Evolutionary conservation across 768 basidiomycete species (phyloP).

Genomic region (Pleurotus ostreatus): DNA sequence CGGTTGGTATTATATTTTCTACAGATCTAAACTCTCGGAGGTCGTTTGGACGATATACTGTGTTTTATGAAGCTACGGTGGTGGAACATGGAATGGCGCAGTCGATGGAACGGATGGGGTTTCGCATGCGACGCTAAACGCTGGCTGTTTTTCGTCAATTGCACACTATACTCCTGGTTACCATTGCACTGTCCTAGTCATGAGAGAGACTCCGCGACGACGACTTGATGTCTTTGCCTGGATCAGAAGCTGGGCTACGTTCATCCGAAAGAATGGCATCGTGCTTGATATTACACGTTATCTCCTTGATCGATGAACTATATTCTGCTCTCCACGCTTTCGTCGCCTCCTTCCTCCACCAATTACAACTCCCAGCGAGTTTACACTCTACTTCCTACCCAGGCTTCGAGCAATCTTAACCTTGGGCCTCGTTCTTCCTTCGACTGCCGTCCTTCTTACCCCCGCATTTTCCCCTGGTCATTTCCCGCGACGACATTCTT

Average conservation of each 20-base stretch:
- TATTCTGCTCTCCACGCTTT: not conserved
- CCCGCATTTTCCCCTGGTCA: not conserved
- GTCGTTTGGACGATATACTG: slow-evolving; percentile 5
- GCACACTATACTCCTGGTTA: slow-evolving; percentile 5
- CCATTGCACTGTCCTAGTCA: slow-evolving; percentile 4
- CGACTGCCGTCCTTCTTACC: not conserved
- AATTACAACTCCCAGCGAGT: slow-evolving; percentile 6
- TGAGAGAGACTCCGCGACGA: slow-evolving; percentile 19
- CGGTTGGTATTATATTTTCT: slow-evolving; percentile 9
- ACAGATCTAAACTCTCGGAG: slow-evolving; percentile 4
- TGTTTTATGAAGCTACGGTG: slow-evolving; percentile 1
- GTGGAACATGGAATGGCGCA: not conserved
- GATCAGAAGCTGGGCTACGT: slow-evolving; percentile 12
- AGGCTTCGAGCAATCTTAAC: not conserved
- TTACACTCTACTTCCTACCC: not conserved
- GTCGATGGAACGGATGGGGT: not conserved
- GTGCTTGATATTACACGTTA: slow-evolving; percentile 27
- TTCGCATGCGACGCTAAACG: not conserved
- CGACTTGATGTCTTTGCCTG: slow-evolving; percentile 25
- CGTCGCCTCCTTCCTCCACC: not conserved
- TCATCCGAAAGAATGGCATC: slow-evolving; percentile 18
- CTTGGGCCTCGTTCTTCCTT: not conserved
- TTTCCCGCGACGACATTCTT: not conserved
- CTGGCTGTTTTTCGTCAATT: slow-evolving; percentile 9
- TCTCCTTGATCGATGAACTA: slow-evolving; percentile 45